Conservation (phyloP, 192 early-diverging fungal genomes). For the Coemansia sp. region DNA sequence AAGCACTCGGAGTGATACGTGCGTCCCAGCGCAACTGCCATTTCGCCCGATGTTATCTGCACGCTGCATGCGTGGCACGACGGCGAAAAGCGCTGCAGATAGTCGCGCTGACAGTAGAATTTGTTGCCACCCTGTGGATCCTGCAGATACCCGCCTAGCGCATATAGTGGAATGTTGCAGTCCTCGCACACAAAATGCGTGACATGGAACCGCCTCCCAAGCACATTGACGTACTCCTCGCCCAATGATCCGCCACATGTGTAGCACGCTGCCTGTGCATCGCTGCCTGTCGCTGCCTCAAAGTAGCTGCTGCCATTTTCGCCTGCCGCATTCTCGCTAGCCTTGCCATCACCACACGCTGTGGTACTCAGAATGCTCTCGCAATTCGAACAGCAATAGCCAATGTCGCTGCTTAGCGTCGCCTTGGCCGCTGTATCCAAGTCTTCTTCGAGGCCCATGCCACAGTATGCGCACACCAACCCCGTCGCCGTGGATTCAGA, state of each 20-base stretch:
- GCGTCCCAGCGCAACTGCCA: constrained; percentile 51
- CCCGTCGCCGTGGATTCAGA: constrained; percentile 4
- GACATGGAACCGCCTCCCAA: constrained; percentile 49
- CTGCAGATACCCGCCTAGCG: constrained; percentile 52
- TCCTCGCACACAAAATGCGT: constrained; percentile 52
- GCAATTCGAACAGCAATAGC: constrained; percentile 53
- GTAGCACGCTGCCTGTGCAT: constrained; percentile 21
- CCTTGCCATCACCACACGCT: constrained; percentile 5
- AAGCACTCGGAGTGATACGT: constrained; percentile 55
- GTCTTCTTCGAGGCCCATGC: constrained; percentile 32
- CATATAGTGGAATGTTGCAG: constrained; percentile 55
- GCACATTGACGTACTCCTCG: constrained; percentile 52
- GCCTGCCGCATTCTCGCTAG: constrained; percentile 7
- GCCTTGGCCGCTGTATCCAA: constrained; percentile 26
- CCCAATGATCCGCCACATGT: constrained; percentile 33
- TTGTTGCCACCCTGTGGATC: constrained; percentile 33
- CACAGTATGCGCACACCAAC: constrained; percentile 44
- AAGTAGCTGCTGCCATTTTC: constrained; percentile 17
- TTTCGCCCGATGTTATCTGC: constrained; percentile 53
- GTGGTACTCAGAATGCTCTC: constrained; percentile 32
- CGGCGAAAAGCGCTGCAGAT: constrained; percentile 52
- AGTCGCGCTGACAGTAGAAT: constrained; percentile 56
- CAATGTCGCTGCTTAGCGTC: constrained; percentile 44
- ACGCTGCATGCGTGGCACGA: constrained; percentile 51
- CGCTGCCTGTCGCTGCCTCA: neutral